These are phyloP conservation scores for Hondaea fermentalgiana DNA, from an alignment of 108 stramenopile species.

Conservation along the genomic window DNA sequence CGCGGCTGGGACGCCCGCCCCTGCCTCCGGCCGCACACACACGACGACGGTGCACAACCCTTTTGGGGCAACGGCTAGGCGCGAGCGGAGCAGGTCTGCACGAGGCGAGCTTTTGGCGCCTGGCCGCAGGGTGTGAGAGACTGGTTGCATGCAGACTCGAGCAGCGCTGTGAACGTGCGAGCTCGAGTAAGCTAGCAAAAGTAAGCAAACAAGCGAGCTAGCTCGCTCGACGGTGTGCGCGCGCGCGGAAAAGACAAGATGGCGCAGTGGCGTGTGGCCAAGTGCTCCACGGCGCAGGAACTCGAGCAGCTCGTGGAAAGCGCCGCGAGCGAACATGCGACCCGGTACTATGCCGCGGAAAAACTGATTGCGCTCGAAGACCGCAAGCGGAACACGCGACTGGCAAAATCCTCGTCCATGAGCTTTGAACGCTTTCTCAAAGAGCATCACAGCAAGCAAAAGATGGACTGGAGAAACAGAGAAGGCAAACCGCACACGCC, in stretches of 20 bases:
- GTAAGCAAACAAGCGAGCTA: too few relatives aligned
- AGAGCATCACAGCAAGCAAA: not conserved
- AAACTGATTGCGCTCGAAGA: not conserved
- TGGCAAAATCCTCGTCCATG: not conserved
- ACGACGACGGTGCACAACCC: not conserved
- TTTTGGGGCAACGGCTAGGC: not conserved
- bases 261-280: not conserved
- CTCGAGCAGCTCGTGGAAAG: not conserved
- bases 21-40: too few relatives aligned
- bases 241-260: not conserved
- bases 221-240: too few relatives aligned
- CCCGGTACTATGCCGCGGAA: not conserved
- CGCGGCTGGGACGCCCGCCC: too few relatives aligned
- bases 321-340: not conserved
- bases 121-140: too few relatives aligned
- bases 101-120: too few relatives aligned
- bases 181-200: too few relatives aligned
- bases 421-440: not conserved
- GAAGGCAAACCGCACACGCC: not conserved
- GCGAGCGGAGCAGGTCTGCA: not conserved
- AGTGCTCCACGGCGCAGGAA: not conserved
- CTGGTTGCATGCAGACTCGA: too few relatives aligned
- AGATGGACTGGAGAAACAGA: slow-evolving; percentile 1
- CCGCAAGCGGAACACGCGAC: not conserved
- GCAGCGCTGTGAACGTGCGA: too few relatives aligned